Evolutionary conservation across 305 asterid species (phyloP), one percentile per base, ranked within the genome.

Genomic region (Solanum hybrid): DNA sequence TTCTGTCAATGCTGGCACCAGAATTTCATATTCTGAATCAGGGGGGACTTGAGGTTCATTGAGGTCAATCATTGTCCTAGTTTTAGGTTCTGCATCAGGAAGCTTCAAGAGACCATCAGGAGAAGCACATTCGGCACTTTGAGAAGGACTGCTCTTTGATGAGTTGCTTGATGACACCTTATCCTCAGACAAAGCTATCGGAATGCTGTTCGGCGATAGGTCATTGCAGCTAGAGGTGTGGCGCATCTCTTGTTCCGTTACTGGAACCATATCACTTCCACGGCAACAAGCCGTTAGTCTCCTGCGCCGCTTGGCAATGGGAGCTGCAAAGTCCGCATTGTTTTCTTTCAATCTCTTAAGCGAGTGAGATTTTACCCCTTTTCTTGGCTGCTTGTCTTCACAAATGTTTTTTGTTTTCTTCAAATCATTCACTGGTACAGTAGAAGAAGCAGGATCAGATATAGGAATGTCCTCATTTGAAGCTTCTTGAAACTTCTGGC

Each of bases 41-140:
- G 87, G 87, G 42, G 94, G 87, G 46, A 90, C 90, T 77, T 90
- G 96, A 89, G 96, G 96, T 87, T 93, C 57, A 91, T 96, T 95
- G 71, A 96, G 94, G 91, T 95, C 97, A 16, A 96, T 94, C 92
- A 92, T 89, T 35, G 91, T n/a, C 91, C 81, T 92, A n/a, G 90
- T 83, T 40, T 74, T 94, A 87, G 90, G 88, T 87, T 87, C 91
- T 86, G 86, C 90, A 14, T 26, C 89, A 89, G 89, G 88, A 24
- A 93, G 86, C 89, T 90, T 92, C 64, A 67, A 78, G 31, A 42
- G 88, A 80, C 77, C 82, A 26, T 35, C 91, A 34, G 33, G 67
- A 73, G 78, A 28, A 46, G 81, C 90, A 88, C 88, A 91, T 67
- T 92, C 95, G 8, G 86, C 87, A 90, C 93, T 92, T 89, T 89